These are phyloP conservation scores for Pichia sorboxylosa DNA, from an alignment of 1,139 yeast genomes.

Conservation along the genomic window DNA sequence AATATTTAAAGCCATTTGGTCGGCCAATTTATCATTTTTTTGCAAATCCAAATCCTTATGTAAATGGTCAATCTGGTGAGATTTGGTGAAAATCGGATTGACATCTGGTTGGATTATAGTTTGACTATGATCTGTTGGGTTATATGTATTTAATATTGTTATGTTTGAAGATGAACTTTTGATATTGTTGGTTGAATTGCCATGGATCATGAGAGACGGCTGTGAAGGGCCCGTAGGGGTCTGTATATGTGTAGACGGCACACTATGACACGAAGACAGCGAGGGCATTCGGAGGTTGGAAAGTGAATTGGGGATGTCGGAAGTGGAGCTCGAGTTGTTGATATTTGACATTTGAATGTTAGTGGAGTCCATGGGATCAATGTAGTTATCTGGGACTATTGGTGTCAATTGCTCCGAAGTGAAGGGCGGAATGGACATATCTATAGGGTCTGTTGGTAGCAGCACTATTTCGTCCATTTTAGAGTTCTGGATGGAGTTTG, in stretches of 20 bases:
- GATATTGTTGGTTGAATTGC: slow-evolving; percentile 1
- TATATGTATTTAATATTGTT: not conserved
- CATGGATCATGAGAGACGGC: too few relatives aligned
- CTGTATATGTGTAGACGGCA: too few relatives aligned
- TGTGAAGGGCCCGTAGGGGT: too few relatives aligned
- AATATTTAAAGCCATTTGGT: slow-evolving; percentile 23
- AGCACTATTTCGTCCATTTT: slow-evolving; percentile 12
- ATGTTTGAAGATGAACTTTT: slow-evolving; percentile 5
- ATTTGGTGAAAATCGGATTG: slow-evolving; percentile 18
- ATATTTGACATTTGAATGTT: not conserved
- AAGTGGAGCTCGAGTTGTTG: not conserved
- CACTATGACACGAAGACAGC: too few relatives aligned
- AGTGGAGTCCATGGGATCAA: not conserved
- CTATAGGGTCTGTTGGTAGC: slow-evolving; percentile 18
- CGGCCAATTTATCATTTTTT: slow-evolving; percentile 22
- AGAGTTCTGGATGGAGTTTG: not conserved
- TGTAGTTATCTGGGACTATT: slow-evolving; percentile 10
- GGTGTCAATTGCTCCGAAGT: slow-evolving; percentile 20
- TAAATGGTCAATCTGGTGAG: slow-evolving; percentile 23
- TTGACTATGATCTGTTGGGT: not conserved
- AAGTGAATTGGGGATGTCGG: too few relatives aligned
- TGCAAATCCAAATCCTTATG: slow-evolving; percentile 16
- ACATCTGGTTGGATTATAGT: slow-evolving; percentile 9
- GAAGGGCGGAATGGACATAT: slow-evolving; percentile 19
- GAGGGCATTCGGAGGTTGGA: too few relatives aligned